Evolutionary conservation across 495 filamentous ascomycete species (phyloP), one percentile per base, ranked within the genome.

Genomic region (Aspergillus sclerotiicarbonarius): DNA sequence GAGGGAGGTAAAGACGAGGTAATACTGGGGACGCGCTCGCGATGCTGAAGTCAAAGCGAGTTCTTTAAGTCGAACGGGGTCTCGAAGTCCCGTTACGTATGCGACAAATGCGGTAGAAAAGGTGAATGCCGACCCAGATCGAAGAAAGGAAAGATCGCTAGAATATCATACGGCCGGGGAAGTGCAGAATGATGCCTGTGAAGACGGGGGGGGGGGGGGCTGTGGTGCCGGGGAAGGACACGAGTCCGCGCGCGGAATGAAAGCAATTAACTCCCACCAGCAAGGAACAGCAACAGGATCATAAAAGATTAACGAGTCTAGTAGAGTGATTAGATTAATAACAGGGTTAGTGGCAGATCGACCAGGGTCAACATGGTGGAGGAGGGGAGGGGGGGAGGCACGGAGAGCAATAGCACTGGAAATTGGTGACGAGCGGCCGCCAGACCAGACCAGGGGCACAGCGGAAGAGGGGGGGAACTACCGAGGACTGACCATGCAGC

Each of bases 71-170:
- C 30, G 55, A 61, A 53, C 51, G 43, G 46, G 48, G 16, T 41
- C 8, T 56, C 48, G 16, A 49, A 44, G 12, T 31, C 60, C 56
- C 52, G 54, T 49, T 60, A 48, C 53, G 52, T 56, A 61, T 63
- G 54, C 58, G 46, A 60, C 55, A 53, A 57, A 61, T 63, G 54
- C 58, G 46, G 58, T 52, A 53, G 54, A 25, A 31, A 25, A 31
- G 29, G 31, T 4, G 29, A 32, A 32, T 32, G 30, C 25, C 15
- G 8, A 41, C 5, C 37, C 37, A 13, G 5, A 2, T 15, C 37
- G 13, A 41, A 12, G 13, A 41, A 41, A 41, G n/a, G 37, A 41
- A 41, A 6, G 37, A 41, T 41, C 37, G 37, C 8, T 41, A n/a
- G n/a, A 41, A 41, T 6, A 41, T 2, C 37, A 41, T 41, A 41